Base-by-base conservation (phyloP, 2,329 filamentous ascomycete species). In the Fusarium aywerte region DNA sequence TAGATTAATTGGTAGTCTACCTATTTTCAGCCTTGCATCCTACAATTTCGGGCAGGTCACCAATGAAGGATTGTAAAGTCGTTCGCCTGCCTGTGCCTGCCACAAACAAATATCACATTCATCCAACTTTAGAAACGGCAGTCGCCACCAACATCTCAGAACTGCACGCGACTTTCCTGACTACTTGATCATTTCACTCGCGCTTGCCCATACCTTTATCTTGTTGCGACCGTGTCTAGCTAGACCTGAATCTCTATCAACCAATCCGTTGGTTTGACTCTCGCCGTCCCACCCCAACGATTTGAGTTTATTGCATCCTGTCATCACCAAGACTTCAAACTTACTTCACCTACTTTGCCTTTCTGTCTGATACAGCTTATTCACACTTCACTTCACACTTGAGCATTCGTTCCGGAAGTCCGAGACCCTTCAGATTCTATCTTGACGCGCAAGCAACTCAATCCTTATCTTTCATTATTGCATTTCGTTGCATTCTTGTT, bases 231-330 rank as follows among this genome's bases (percentile, higher is more conserved):
- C 21, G 20, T 27, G 35, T 36, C 20, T 52, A n/a, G n/a, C n/a
- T n/a, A n/a, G n/a, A n/a, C n/a, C n/a, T 43, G 39, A 42, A n/a
- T n/a, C n/a, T 23, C 39, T 23, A 36, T 39, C 48, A 33, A 43
- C 32, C 59, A 62, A 35, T 55, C 25, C 49, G 38, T 68, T 58
- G 18, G 43, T 49, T 15, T 54, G 52, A 50, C 62, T 57, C 50
- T 44, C 29, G 21, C 35, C 50, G 12, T 66, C 59, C 49, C 58
- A n/a, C 61, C 48, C 61, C 49, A 54, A 58, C 57, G 29, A 51
- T 55, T 25, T 64, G 61, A 71, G 62, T 68, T 68, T 71, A 74
- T 70, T 72, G 62, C 70, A 74, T 72, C 62, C 70, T 45, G 65
- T 60, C 60, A 33, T 38, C 31, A 48, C 56, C 54, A 48, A 60